Evolutionary conservation across 2,329 filamentous ascomycete species (phyloP), one percentile per base, ranked within the genome.

Genomic region (Microthyrium microscopicum): DNA sequence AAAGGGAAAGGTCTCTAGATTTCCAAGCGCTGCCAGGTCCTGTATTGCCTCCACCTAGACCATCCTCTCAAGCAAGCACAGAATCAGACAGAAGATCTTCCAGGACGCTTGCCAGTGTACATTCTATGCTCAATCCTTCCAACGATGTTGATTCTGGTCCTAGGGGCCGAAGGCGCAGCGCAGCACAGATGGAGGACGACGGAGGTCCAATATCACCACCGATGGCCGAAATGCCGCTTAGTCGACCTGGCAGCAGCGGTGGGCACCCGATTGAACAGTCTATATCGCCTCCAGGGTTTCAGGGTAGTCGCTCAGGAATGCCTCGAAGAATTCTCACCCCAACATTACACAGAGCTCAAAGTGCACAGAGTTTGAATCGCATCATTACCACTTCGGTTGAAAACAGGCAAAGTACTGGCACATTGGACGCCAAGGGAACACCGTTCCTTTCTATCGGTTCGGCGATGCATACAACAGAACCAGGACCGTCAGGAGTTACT

Each of bases 261-360:
- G n/a, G 46, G 41, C 1, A 44, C 45, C 17, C 47, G 45, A 6
- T 37, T 42, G n/a, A 40, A 35, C 12, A 45, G 45, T 35, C 44
- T 15, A 31, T 29, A 16, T 26, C 35, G 13, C 52, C 47, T 22
- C 42, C 42, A 26, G 42, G 42, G 46, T 46, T 20, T 42, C 44
- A 25, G 43, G 42, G n/a, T n/a, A n/a, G n/a, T n/a, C n/a, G n/a
- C 19, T 20, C 26, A 7, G 46, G 45, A 24, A 40, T 45, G 28
- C 30, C 54, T 35, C 57, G 69, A 41, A 62, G 63, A 21, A 62
- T 70, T n/a, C 46, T 73, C 39, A 72, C 66, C 8, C 68, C 72
- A 1, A 60, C 63, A 41, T 73, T 72, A 7, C 70, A 70, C 7
- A 52, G 46, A 4, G 33, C 61, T 26, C 55, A 57, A 34, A 63